Conservation (phyloP, 192 early-diverging fungal genomes). For the Hyaloraphidium curvatum region DNA sequence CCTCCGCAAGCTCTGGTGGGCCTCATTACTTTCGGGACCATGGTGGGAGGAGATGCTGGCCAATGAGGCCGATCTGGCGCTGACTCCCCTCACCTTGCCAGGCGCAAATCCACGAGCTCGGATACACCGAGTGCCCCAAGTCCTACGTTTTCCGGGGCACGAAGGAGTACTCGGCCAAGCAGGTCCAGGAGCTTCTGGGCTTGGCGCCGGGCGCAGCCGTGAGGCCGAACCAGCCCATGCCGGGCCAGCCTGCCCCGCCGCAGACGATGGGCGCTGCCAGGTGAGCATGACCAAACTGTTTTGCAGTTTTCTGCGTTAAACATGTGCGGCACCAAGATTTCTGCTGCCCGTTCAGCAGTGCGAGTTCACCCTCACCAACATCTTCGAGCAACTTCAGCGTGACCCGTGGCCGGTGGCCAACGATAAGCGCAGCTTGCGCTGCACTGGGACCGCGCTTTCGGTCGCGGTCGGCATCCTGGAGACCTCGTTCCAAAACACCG, state of each 20-base stretch:
- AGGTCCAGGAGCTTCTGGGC: slow-evolving; percentile 95
- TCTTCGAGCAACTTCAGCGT: slow-evolving; percentile 88
- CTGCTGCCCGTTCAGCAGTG: slow-evolving; percentile 82
- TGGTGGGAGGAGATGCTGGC: slow-evolving; percentile 40
- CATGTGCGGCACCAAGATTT: slow-evolving; percentile 57
- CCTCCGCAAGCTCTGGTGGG: slow-evolving; percentile 87
- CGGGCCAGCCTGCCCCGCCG: slow-evolving; percentile 9
- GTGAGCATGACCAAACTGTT: slow-evolving; percentile 14
- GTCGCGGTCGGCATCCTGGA: slow-evolving; percentile 82
- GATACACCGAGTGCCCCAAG: slow-evolving; percentile 87
- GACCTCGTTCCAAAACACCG: slow-evolving; percentile 77
- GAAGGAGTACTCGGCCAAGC: slow-evolving; percentile 88
- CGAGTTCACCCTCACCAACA: slow-evolving; percentile 85
- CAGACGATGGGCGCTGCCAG: slow-evolving; percentile 25
- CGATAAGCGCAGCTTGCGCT: slow-evolving; percentile 77
- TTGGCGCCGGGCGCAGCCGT: no score
- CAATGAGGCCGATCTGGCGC: slow-evolving; percentile 2
- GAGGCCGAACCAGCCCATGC: slow-evolving; percentile 33
- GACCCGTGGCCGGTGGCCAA: slow-evolving; percentile 90
- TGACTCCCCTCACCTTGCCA: slow-evolving; percentile 7
- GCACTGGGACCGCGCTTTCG: slow-evolving; percentile 84
- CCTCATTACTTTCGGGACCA: slow-evolving; percentile 90
- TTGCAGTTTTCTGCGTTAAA: slow-evolving; percentile 4
- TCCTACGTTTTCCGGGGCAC: slow-evolving; percentile 93
- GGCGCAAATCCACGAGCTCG: slow-evolving; percentile 93